phyloP scores from a whole-genome alignment of 176 grass and related monocot genomes.

The Saccharum spontaneum region DNA sequence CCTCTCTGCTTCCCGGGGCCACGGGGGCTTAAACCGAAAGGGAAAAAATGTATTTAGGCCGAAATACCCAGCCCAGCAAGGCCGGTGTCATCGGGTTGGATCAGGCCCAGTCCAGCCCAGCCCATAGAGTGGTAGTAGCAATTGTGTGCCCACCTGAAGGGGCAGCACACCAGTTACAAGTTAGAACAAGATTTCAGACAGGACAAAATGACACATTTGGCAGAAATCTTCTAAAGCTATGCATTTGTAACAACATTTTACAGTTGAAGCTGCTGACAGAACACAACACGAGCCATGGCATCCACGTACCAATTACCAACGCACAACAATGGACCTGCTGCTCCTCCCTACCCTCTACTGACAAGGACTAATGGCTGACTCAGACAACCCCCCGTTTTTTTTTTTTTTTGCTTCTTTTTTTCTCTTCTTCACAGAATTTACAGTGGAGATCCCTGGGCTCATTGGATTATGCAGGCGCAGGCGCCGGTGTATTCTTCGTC shows the following conservation, averaged over 20 bases:
- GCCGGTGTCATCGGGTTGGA: not conserved
- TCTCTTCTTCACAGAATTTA: conserved; percentile 33
- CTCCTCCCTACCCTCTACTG: not conserved
- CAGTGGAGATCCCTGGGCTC: conserved; percentile 23
- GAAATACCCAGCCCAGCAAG: not conserved
- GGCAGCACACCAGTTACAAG: too few species aligned
- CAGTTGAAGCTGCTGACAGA: conserved; percentile 28
- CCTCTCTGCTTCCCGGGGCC: not conserved
- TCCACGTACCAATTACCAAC: conserved; percentile 15
- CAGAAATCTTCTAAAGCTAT: conserved; percentile 5
- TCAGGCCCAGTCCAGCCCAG: not conserved
- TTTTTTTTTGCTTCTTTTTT: not conserved
- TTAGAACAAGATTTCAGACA: not conserved
- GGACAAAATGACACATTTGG: not conserved
- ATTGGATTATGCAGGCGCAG: conserved; percentile 41
- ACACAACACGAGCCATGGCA: conserved; percentile 33
- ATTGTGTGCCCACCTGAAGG: not conserved
- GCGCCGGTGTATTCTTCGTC: not conserved
- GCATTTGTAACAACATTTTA: conserved; percentile 39
- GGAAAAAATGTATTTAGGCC: not conserved
- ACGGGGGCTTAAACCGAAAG: too few species aligned
- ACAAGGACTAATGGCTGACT: conserved; percentile 33
- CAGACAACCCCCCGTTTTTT: not conserved
- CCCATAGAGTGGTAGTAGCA: not conserved
- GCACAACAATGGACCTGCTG: not conserved